Percentiles rank a stretch among this genome's conserved stretches.
Conservation (phyloP, 2,329 filamentous ascomycete genomes). For the Stachybotrys chlorohalonatus region DNA sequence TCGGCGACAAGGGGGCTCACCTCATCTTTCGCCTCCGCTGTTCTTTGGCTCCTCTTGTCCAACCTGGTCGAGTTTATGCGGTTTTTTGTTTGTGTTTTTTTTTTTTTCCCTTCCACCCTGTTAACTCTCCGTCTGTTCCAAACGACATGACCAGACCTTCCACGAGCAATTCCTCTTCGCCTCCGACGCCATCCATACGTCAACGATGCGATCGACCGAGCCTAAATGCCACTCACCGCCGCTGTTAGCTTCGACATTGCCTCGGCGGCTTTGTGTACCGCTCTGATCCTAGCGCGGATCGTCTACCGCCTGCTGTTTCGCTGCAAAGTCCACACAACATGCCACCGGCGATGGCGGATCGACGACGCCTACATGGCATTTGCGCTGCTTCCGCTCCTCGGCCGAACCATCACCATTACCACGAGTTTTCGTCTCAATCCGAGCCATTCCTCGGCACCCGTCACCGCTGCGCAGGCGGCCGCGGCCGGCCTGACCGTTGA, state of each 20-base stretch:
- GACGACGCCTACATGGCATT: constrained; percentile 23
- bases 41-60: too few relatives aligned
- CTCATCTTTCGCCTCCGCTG: neutral
- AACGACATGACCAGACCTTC: neutral
- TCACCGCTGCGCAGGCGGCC: constrained; percentile 10
- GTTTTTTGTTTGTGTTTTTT: neutral
- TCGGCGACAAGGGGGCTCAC: neutral
- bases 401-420: constrained; percentile 14
- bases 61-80: neutral
- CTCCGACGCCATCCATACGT: neutral
- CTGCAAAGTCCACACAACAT: constrained; percentile 15
- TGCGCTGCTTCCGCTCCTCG: constrained; percentile 18
- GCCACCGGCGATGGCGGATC: constrained; percentile 20
- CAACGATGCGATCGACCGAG: neutral
- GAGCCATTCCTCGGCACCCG: constrained; percentile 11
- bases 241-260: constrained; percentile 16
- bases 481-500: constrained; percentile 6
- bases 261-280: constrained; percentile 15
- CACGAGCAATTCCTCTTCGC: neutral
- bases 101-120: neutral
- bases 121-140: neutral
- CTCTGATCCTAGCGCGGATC: constrained; percentile 18
- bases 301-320: constrained; percentile 16
- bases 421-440: constrained; percentile 16
- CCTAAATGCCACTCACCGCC: constrained; percentile 11